Base-by-base conservation (phyloP, 768 basidiomycete genomes). In the Trametes villosa region DNA sequence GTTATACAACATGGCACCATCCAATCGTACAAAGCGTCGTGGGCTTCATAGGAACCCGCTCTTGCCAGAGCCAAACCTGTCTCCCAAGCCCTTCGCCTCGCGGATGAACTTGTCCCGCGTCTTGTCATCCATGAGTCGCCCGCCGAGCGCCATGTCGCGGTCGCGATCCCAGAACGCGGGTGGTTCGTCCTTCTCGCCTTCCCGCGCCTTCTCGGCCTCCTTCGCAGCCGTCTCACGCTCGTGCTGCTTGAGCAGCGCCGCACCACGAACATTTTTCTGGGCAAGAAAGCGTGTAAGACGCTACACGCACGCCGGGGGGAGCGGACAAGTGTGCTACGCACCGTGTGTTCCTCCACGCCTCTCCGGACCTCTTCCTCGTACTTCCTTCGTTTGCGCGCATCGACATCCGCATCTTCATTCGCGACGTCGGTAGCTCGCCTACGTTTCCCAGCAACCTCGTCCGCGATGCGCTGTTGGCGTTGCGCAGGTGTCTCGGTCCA, bases 401-500 rank as follows among this genome's bases (percentile, higher is more conserved):
- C 81, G 5, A 71, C 78, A 7, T 76, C 77, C 4, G 79, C 81
- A 9, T 77, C 78, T 0, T 74, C 78, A 6, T 68, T 73, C 18
- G 79, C 81, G 0, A 70, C 74, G 57, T 91, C 88, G 26, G 72
- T 82, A 4, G 86, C 88, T 20, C 88, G 84, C 58, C 90, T 83
- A 68, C 92, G 90, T 76, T 92, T 94, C 41, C 97, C 96, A n/a
- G 88, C 83, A 2, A 97, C 88, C 73, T 99, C 96, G 70, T 98
- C 96, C 1, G 87, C 87, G n/a, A 98, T 78, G 1, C 97, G 84
- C 68, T 96, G 89, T 70, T 93, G 94, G 17, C 89, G 83, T 71
- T 98, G 94, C 0, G 88, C 88, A 0, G 97, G 97, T 0, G 97
- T 98, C 78, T 99, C 97, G 0, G 97, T 99, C 97, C 97, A 99